Base-by-base conservation (phyloP, 169 alveolate species). In the Plasmodium billcollinsi region DNA sequence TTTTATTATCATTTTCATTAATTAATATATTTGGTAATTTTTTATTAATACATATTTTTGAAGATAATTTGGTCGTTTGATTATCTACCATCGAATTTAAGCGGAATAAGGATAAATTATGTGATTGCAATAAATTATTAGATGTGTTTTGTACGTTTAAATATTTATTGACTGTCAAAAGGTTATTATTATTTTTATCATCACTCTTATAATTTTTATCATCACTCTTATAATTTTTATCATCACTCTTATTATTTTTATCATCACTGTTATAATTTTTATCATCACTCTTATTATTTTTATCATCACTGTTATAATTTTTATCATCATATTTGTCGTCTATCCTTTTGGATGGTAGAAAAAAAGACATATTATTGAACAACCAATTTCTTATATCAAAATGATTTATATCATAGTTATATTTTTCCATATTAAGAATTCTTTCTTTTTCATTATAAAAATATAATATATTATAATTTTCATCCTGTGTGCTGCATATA, bases 331-430 rank as follows among this genome's bases (percentile, higher is more conserved):
- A 20, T 71, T 12, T 58, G 21, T 26, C 50, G 24, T 52, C 73
- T 21, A 20, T 39, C 61, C 26, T 21, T n/a, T n/a, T 20, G 11
- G 75, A 62, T 18, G 89, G 75, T 15, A 75, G 43, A 24, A 63
- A 29, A 21, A 75, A 62, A 47, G 89, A 15, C 66, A 75, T 62
- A 54, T 75, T 75, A 11, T 75, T 75, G 24, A 75, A 75, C 26
- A 75, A 3, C 89, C 89, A 75, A 29, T 49, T 47, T 14, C 89
- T 20, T 62, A 75, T 63, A 45, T 26, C 56, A 33, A 63, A 61
- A 50, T 75, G 61, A 20, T 75, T 74, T 43, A 75, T 29, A 29
- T 75, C 58, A 33, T 45, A 63, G 14, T 63, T 26, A 71, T 75
- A 75, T 65, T 62, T 43, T 14, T 47, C 21, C 33, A 62, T 43